phyloP scores from a whole-genome alignment of 1,284 basidiomycete species.

The Wolfiporia cocos region DNA sequence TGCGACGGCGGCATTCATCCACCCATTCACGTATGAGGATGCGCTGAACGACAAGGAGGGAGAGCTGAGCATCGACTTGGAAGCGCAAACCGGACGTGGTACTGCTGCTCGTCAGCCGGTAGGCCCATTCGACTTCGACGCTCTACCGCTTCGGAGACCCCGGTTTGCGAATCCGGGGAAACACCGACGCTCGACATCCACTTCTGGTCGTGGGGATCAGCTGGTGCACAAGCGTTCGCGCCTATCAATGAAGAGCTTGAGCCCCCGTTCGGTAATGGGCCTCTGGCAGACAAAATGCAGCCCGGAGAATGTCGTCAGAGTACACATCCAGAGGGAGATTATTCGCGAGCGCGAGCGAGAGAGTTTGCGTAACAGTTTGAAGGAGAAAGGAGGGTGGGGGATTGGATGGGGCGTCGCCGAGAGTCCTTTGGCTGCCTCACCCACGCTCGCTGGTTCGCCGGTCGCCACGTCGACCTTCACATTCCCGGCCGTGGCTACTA shows the following conservation, averaged over 20 bases:
- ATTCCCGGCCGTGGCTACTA: conserved; percentile 8
- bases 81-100: conserved; percentile 13
- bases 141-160: conserved; percentile 29
- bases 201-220: too few relatives aligned
- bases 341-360: conserved; percentile 2
- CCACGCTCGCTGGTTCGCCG: conserved; percentile 11
- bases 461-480: conserved; percentile 6
- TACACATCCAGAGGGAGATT: conserved; percentile 12
- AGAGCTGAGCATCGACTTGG: conserved; percentile 15
- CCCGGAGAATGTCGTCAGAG: conserved; percentile 22
- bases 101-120: conserved; percentile 33
- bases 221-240: not conserved
- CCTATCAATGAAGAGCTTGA: conserved; percentile 1
- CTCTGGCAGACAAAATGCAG: conserved; percentile 24
- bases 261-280: conserved; percentile 17
- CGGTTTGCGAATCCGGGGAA: conserved; percentile 6
- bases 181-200: too few relatives aligned
- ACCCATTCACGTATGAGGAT: conserved; percentile 40
- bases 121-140: conserved; percentile 54
- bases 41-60: conserved; percentile 19
- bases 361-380: conserved; percentile 2
- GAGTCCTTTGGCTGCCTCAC: conserved; percentile 9
- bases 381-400: conserved; percentile 6
- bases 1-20: conserved; percentile 52
- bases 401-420: conserved; percentile 4